Evolutionary conservation across 2,329 filamentous ascomycete genomes (phyloP).

Genomic region (Cladophialophora immunda): DNA sequence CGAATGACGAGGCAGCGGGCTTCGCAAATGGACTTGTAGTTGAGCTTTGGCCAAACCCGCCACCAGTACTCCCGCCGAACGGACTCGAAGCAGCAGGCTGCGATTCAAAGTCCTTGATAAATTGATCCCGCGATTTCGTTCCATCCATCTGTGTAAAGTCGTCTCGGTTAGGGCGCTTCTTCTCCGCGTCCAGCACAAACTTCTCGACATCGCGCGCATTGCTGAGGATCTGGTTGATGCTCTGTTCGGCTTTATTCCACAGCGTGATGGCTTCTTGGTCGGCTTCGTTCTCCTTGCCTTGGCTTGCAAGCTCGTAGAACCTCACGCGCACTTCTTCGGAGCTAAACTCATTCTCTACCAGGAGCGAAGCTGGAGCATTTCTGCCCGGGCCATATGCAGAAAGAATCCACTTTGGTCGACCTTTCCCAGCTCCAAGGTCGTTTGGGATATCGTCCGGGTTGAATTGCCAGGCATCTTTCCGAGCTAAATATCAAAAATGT

Average conservation of each 20-base stretch:
- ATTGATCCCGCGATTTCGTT: conserved; percentile 36
- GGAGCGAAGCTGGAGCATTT: conserved; percentile 81
- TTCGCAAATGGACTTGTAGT: conserved; percentile 41
- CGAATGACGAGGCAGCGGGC: conserved; percentile 48
- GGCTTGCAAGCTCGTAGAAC: conserved; percentile 71
- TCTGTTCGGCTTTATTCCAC: conserved; percentile 71
- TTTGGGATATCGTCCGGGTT: conserved; percentile 67
- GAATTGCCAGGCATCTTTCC: conserved; percentile 52
- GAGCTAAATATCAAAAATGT: conserved; percentile 34
- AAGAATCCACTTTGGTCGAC: conserved; percentile 83
- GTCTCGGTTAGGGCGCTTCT: conserved; percentile 77
- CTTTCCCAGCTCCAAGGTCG: conserved; percentile 69
- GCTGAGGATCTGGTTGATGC: conserved; percentile 74
- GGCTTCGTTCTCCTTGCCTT: conserved; percentile 62
- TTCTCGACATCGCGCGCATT: conserved; percentile 76
- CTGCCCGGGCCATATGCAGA: conserved; percentile 83
- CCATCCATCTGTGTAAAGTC: conserved; percentile 64
- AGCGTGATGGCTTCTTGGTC: conserved; percentile 63
- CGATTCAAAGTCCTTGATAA: conserved; percentile 47
- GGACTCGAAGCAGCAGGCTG: conserved; percentile 6
- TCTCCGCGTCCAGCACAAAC: conserved; percentile 71
- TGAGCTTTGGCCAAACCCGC: conserved; percentile 29
- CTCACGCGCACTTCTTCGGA: conserved; percentile 82
- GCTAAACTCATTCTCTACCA: conserved; percentile 87
- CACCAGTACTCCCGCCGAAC: conserved; percentile 6